Percentiles rank a stretch among this genome's conserved stretches.
phyloP scores from a whole-genome alignment of 176 grass and related monocot species.

The Luzula sylvatica region DNA sequence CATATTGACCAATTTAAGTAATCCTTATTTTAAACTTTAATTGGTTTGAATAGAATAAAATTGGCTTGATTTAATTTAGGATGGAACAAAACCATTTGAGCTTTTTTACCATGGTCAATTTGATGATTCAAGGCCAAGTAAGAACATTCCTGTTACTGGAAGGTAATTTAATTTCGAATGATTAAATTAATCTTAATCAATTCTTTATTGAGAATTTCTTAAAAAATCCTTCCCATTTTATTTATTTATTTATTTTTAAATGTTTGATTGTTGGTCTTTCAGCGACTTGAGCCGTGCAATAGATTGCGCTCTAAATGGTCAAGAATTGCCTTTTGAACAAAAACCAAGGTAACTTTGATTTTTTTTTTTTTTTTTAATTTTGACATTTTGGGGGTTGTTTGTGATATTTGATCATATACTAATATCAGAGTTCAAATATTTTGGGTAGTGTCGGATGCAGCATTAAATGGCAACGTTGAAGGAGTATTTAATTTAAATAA shows the following conservation, averaged over 20 bases:
- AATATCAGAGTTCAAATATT: background rate
- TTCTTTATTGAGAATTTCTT: background rate
- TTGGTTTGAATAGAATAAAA: background rate
- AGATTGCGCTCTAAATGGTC: constrained; percentile 72
- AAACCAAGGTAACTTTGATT: constrained; percentile 41
- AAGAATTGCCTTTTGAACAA: constrained; percentile 35
- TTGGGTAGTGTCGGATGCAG: constrained; percentile 68
- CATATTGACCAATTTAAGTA: background rate
- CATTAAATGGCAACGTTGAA: constrained; percentile 86
- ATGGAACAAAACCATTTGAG: constrained; percentile 70
- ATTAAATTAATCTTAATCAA: background rate
- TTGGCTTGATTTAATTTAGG: constrained; percentile 29
- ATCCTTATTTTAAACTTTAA: background rate
- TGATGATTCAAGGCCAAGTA: constrained; percentile 80
- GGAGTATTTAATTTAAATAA: background rate
- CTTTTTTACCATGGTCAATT: constrained; percentile 91
- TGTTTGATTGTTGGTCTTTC: background rate
- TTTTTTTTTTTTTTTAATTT: background rate
- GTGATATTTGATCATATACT: background rate
- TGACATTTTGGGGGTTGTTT: background rate
- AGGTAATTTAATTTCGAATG: constrained; percentile 41
- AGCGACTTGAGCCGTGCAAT: constrained; percentile 81
- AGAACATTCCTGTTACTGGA: constrained; percentile 62
- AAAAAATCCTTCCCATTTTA: background rate
- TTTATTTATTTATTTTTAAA: background rate